Base-by-base conservation (phyloP, 352 stramenopile species). In the Globisporangium paroecandrum region DNA sequence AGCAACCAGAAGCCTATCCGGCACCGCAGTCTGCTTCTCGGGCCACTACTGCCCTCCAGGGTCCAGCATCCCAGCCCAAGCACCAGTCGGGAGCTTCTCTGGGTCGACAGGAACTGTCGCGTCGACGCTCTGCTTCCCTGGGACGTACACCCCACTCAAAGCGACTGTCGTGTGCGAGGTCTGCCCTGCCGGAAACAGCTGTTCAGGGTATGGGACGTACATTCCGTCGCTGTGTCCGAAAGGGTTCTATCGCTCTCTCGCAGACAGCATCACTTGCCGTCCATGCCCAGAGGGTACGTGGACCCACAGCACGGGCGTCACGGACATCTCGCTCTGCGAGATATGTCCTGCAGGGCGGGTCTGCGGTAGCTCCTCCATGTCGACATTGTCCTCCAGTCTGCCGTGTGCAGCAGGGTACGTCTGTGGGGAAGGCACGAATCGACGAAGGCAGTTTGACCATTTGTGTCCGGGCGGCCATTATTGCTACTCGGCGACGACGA, bases 41-140 rank as follows among this genome's bases (percentile, higher is more conserved):
- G 97, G 97, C 1, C 97, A 99, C 69, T 99, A 98, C 71, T 99
- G 97, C 72, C 95, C 95, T 34, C 89, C 93, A 24, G 91, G 91
- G 0, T 91, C 93, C 4, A 84, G 76, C 24, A 85, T 87, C 18
- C 97, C 97, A 0, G 93, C 88, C 7, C 79, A 98, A 70, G 89
- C 94, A 32, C 96, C 95, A 13, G 83, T 98, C 0, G 97, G 97
- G 2, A 98, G 87, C 27, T 99, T 98, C 74, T 81, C 94, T 5
- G 82, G 78, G 0, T 79, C 85, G 2, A 87, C 82, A 3, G 94
- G 96, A 1, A 95, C 86, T 0, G 96, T 99, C 29, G 93, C 93
- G 4, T 82, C 94, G 7, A 98, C 89, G 41, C 77, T 99, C 38
- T 99, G 97, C 75, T 98, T 99, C 54, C 97, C 97, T 3, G 97